Conservation (phyloP, 1,139 yeast genomes). For the Lodderomyces margitis region DNA sequence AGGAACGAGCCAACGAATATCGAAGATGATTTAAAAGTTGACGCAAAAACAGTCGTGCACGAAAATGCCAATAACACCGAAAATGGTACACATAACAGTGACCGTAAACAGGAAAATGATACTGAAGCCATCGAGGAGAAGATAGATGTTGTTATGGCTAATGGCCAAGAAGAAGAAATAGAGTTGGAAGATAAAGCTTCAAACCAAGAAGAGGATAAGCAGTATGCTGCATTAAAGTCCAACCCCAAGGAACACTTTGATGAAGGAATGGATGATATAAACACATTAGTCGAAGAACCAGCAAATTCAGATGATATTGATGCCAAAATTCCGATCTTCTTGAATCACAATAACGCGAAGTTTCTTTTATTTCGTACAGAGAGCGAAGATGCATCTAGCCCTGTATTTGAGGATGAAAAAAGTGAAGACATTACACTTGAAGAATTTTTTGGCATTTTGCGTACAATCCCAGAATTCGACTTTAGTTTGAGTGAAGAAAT, state of each 20-base stretch:
- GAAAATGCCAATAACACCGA: background rate
- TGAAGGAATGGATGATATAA: slow-evolving; percentile 8
- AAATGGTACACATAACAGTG: background rate
- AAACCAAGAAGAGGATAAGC: background rate
- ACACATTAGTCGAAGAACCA: slow-evolving; percentile 4
- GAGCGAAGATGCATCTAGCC: slow-evolving; percentile 16
- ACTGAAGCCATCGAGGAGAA: background rate
- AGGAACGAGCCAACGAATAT: background rate
- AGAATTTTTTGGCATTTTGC: slow-evolving; percentile 26
- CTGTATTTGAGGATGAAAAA: slow-evolving; percentile 23
- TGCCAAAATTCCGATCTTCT: slow-evolving; percentile 5
- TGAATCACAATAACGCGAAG: slow-evolving; percentile 19
- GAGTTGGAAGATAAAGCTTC: background rate
- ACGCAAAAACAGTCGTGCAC: background rate
- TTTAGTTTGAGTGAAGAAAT: slow-evolving; percentile 31
- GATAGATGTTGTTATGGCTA: background rate
- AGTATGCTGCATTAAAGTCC: background rate
- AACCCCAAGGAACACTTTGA: slow-evolving; percentile 4
- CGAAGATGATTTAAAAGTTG: background rate
- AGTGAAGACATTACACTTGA: slow-evolving; percentile 21
- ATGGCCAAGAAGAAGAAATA: slow-evolving; percentile 2
- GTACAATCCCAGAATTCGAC: slow-evolving; percentile 30
- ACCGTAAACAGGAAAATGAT: background rate
- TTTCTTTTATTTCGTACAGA: slow-evolving; percentile 23
- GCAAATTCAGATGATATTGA: background rate